Base-by-base conservation (phyloP, 805 yeast species). In the Lipomyces lipofer region DNA sequence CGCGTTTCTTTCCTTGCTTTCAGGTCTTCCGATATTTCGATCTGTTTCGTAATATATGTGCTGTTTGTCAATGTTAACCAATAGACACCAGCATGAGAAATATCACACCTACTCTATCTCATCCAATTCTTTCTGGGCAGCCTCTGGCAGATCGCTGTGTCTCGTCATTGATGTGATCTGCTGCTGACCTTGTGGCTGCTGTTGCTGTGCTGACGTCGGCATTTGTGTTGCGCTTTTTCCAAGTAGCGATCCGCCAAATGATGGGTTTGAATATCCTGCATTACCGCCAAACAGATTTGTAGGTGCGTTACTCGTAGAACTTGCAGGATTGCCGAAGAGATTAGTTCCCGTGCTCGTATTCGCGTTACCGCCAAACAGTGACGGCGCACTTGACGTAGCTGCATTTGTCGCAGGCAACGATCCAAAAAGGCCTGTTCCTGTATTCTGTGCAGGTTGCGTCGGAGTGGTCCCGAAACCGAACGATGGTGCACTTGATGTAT, bases 131-230 rank as follows among this genome's bases (percentile, higher is more conserved):
- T 71, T 71, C 62, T 81, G 83, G 42, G 77, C 71, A 12, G 71
- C 67, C 19, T 77, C 81, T 0, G 85, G 81, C 38, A 82, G 75
- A 62, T 82, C 85, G 4, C 82, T 77, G 4, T 81, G 83, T 30
- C 85, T 66, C 0, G 85, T 79, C 71, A 81, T 74, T 1, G 84
- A 78, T 1, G 83, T 79, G 52, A 81, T 72, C 25, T 49, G 59
- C 40, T 10, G 25, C 13, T 35, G 48, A 13, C 9, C 33, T 24
- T 33, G 52, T 24, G 28, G 35, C 8, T 19, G 45, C 29, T 47
- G 49, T 13, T 21, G 30, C 25, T 30, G 54, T 36, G 39, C 50
- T 28, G 3, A 38, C 13, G 28, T 51, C 29, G n/a, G 47, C 22
- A 27, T 36, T 22, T 21, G 43, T 49, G 24, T 12, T 10, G 19